Base-by-base conservation (phyloP, 2,329 filamentous ascomycete genomes). In the Fusarium albosuccineum region DNA sequence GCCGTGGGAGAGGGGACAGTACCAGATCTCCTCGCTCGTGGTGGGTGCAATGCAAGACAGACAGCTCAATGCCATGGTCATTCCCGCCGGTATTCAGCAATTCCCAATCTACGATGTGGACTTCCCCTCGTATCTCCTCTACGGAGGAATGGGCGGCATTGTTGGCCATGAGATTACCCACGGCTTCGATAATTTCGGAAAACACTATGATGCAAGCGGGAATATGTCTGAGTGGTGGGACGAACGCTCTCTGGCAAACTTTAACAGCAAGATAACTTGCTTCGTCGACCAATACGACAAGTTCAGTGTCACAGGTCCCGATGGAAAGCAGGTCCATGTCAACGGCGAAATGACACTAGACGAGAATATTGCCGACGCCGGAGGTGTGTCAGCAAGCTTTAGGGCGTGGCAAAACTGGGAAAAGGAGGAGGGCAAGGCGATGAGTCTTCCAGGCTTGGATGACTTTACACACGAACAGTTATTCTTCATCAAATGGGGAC, bases 321-420 rank as follows among this genome's bases (percentile, higher is more conserved):
- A 89, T 37, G 86, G 82, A 2, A 84, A 87, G 63, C 2, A 83
- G 5, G 79, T 90, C 0, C 85, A 89, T 62, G 85, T 92, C 57
- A 88, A 91, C 60, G 90, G 90, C 9, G 80, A 80, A 26, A 79
- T 88, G 13, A 92, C 90, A 0, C 78, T 92, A 2, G 87, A 86
- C 17, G 91, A 92, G 78, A 92, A 92, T 72, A 89, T 92, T 71
- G 89, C 90, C 2, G 91, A 92, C 74, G 87, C 90, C 1, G 90
- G 89, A 14, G 91, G 90, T 13, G 74, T 92, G 0, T 82, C 84
- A 8, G 86, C 89, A 0, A 82, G 89, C 1, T 92, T 87, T 73
- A 80, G 84, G 26, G 89, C 89, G 0, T 93, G 90, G 90, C 85
- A 88, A 74, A 85, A 84, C 65, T 83, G 84, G 10, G 84, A 87